A percentile compares a stretch with the other conserved stretches of the same genome.
Evolutionary conservation across 2,329 filamentous ascomycete genomes (phyloP).

Genomic region (Aspergillus japonicus): DNA sequence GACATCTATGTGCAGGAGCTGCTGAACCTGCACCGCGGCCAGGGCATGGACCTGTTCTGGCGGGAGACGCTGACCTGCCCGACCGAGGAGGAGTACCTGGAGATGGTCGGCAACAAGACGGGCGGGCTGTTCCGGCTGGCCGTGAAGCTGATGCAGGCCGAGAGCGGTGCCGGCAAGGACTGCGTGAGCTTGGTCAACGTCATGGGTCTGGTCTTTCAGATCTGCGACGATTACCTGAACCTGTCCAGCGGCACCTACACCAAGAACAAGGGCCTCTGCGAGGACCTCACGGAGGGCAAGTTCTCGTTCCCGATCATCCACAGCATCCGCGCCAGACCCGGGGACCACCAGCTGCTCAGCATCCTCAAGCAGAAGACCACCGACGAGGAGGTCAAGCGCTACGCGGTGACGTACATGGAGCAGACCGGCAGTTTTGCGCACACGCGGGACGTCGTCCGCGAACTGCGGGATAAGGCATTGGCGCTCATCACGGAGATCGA

Average conservation of each 20-base stretch:
- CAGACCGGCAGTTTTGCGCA: constrained; percentile 86
- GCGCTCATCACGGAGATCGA: constrained; percentile 65
- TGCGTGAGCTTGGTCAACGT: constrained; percentile 66
- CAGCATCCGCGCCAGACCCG: constrained; percentile 68
- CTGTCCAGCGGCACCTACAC: constrained; percentile 71
- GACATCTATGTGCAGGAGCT: constrained; percentile 48
- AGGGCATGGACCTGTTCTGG: constrained; percentile 52
- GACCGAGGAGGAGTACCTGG: constrained; percentile 48
- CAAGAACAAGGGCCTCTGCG: constrained; percentile 87
- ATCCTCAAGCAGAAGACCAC: constrained; percentile 87
- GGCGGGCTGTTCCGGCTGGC: constrained; percentile 49
- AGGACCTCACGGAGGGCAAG: constrained; percentile 95
- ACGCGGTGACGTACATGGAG: constrained; percentile 90
- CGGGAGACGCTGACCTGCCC: constrained; percentile 47
- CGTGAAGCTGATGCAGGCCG: constrained; percentile 47
- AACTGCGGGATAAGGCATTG: constrained; percentile 64
- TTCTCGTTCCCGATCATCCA: constrained; percentile 96
- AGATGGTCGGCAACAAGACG: constrained; percentile 52
- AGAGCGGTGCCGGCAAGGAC: constrained; percentile 40
- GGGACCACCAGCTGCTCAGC: constrained; percentile 72
- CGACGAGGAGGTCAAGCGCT: constrained; percentile 84
- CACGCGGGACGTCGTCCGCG: constrained; percentile 65
- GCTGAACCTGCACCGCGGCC: constrained; percentile 49
- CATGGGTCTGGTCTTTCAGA: constrained; percentile 48
- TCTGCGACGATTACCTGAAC: constrained; percentile 79